phyloP scores from a whole-genome alignment of 331 rosid genomes.

The Dryas integrifolia region DNA sequence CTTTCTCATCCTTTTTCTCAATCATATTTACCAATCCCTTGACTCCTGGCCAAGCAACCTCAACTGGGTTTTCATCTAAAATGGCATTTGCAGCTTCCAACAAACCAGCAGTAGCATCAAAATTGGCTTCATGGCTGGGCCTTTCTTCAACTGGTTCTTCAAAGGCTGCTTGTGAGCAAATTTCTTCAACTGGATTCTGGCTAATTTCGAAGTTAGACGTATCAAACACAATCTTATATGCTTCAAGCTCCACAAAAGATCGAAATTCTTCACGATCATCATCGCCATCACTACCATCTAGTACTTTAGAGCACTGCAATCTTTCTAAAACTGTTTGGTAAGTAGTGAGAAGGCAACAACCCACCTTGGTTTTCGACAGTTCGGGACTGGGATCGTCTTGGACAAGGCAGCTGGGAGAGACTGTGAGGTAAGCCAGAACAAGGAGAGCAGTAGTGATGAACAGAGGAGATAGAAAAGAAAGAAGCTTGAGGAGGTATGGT shows the following conservation, averaged over 20 bases:
- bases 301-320: constrained; percentile 30
- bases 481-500: constrained; percentile 65
- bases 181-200: constrained; percentile 35
- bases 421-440: constrained; percentile 56
- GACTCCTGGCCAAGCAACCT: constrained; percentile 29
- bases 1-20: constrained; percentile 38
- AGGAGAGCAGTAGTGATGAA: constrained; percentile 72
- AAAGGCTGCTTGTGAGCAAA: constrained; percentile 28
- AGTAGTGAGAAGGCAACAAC: constrained; percentile 34
- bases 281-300: constrained; percentile 29
- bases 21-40: constrained; percentile 37
- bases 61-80: constrained; percentile 32
- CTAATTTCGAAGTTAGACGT: constrained; percentile 38
- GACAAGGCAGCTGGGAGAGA: constrained; percentile 46
- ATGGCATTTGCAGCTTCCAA: constrained; percentile 18
- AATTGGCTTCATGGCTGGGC: constrained; percentile 26
- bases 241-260: constrained; percentile 58
- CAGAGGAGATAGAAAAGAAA: constrained; percentile 80
- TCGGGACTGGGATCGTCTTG: constrained; percentile 31
- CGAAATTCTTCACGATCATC: constrained; percentile 39
- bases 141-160: constrained; percentile 38
- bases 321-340: constrained; percentile 36
- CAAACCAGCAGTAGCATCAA: not conserved
- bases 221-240: constrained; percentile 69
- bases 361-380: constrained; percentile 34